Percentiles rank a stretch among this genome's conserved stretches.
Conservation (phyloP, 495 filamentous ascomycete species). For the Letharia columbiana region DNA sequence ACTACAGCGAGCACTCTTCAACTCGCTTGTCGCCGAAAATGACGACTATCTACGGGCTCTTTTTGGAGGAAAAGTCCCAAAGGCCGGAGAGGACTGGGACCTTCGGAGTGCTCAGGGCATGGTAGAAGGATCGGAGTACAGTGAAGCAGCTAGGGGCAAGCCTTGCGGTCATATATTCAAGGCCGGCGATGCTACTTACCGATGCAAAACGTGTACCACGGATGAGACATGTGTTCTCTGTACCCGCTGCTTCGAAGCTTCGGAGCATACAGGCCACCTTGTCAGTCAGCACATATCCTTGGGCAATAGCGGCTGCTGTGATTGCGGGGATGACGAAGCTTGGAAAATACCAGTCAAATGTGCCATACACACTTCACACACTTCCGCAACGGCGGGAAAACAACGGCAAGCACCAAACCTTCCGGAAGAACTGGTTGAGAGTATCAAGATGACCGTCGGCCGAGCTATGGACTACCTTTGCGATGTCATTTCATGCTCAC, state of each 20-base stretch:
- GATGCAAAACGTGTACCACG: slow-evolving; percentile 82
- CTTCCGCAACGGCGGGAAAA: slow-evolving; percentile 52
- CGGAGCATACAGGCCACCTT: slow-evolving; percentile 88
- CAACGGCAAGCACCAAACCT: slow-evolving; percentile 48
- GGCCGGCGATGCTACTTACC: slow-evolving; percentile 82
- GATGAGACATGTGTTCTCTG: slow-evolving; percentile 85
- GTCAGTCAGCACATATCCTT: slow-evolving; percentile 77
- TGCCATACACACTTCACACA: slow-evolving; percentile 74
- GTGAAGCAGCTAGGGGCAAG: slow-evolving; percentile 81
- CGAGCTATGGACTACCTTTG: slow-evolving; percentile 86
- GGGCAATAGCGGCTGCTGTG: slow-evolving; percentile 91
- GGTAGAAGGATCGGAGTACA: slow-evolving; percentile 88
- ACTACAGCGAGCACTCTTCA: slow-evolving; percentile 72
- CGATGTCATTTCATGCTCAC: slow-evolving; percentile 95
- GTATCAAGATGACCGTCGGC: slow-evolving; percentile 75
- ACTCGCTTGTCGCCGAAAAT: slow-evolving; percentile 67
- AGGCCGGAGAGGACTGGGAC: slow-evolving; percentile 52
- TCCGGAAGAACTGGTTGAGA: slow-evolving; percentile 62
- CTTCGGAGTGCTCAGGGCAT: slow-evolving; percentile 82
- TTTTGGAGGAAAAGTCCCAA: slow-evolving; percentile 66
- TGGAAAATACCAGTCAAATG: slow-evolving; percentile 85
- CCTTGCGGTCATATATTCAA: slow-evolving; percentile 97
- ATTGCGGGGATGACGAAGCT: slow-evolving; percentile 91
- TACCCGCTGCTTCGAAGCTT: slow-evolving; percentile 86
- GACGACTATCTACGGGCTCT: slow-evolving; percentile 63